Evolutionary conservation across 306 rosid species (phyloP).

Genomic region (Quercus alba): DNA sequence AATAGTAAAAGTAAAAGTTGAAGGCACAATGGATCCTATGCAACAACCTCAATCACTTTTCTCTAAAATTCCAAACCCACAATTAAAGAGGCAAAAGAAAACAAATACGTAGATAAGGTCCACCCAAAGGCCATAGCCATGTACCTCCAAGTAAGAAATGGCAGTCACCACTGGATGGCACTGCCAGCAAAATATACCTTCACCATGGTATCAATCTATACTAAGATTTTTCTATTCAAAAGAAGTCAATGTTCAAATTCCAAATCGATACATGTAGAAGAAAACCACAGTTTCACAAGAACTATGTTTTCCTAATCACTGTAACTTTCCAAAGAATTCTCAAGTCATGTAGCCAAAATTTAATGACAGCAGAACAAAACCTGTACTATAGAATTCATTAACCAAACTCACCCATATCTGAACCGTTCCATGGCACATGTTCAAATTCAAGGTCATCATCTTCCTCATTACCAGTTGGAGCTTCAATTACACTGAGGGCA

Average conservation of each 20-base stretch:
- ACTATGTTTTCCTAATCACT: not conserved
- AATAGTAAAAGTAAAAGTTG: conserved; percentile 49
- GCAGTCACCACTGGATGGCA: conserved; percentile 15
- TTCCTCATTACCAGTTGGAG: conserved; percentile 95
- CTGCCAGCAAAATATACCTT: conserved; percentile 19
- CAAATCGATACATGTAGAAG: not conserved
- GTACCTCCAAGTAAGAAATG: not conserved
- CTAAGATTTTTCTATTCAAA: conserved; percentile 14
- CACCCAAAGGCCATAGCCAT: not conserved
- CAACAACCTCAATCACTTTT: conserved; percentile 50
- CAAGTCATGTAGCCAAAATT: not conserved
- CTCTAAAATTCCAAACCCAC: conserved; percentile 30
- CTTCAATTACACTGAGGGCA: conserved; percentile 96
- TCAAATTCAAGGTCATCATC: conserved; percentile 94
- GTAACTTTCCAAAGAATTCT: not conserved
- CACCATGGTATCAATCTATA: conserved; percentile 14
- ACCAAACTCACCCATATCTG: conserved; percentile 78
- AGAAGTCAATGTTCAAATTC: conserved; percentile 5
- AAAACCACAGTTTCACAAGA: conserved; percentile 11
- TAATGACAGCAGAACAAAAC: not conserved
- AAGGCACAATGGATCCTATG: conserved; percentile 78
- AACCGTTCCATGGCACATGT: conserved; percentile 73
- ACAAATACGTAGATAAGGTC: conserved; percentile 19
- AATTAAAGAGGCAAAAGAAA: conserved; percentile 37
- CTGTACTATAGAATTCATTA: not conserved